Base-by-base conservation (phyloP, 2,329 filamentous ascomycete genomes). In the Trichoderma pleuroti region DNA sequence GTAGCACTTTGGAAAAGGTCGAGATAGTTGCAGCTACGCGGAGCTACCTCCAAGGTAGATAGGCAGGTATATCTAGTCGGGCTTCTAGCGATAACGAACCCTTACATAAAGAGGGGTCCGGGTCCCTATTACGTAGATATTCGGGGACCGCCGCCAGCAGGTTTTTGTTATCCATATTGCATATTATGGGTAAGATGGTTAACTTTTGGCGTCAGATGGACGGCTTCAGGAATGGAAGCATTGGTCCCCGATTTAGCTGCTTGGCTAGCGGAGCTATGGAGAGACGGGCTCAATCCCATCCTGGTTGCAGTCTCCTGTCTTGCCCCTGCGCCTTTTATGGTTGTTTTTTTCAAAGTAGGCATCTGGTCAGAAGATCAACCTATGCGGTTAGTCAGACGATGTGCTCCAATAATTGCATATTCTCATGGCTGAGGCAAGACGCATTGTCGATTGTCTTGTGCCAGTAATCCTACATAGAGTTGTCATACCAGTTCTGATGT, bases 101-200 rank as follows among this genome's bases (percentile, higher is more conserved):
- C 39, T 68, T 68, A 68, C 56, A 68, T 68, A 61, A 68, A 60
- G 66, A 68, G 66, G 66, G 66, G 66, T 49, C 66, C 26, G 46
- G 54, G 46, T 68, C 57, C 39, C 39, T 28, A 68, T 49, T 68
- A 68, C 65, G 57, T 39, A 61, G 66, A 68, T 68, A 60, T 28
- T 68, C 56, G 66, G 66, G 42, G 56, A 61, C 56, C 28, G 66
- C 66, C 66, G 66, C 28, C 39, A 61, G 24, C 39, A 60, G 32
- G 26, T 30, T 59, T 32, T 59, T 32, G 18, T 54, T 61, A 61
- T 42, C 39, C 39, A 42, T 42, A 42, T 68, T 68, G 66, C 66
- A 68, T 68, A 68, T 68, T 32, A 32, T 59, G 54, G 64, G 39
- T 30, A 65, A 8, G n/a, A 64, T 16, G 61, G 18, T 49, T 21